Percentiles rank a stretch among this genome's conserved stretches.
Evolutionary conservation across 371 early-diverging fungal genomes (phyloP).

Genomic region (Mortierella sp.): DNA sequence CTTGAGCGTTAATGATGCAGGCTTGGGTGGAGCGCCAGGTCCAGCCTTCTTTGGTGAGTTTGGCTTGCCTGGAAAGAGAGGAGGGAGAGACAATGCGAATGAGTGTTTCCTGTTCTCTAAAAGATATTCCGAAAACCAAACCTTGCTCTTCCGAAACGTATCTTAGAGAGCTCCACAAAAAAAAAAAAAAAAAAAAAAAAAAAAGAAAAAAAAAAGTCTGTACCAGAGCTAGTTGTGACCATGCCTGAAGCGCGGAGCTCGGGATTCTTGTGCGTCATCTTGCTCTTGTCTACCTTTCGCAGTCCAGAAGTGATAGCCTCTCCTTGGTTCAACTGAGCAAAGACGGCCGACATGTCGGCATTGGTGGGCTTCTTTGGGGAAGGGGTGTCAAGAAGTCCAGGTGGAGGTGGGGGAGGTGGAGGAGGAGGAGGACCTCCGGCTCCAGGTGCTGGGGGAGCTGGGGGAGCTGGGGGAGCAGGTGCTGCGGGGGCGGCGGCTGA

Average conservation of each 20-base stretch:
- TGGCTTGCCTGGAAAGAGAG: conserved; percentile 34
- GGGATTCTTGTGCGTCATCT: conserved; percentile 99
- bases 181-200: not conserved
- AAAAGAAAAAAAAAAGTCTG: not conserved
- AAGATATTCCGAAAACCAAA: no score
- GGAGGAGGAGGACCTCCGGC: conserved; percentile 71
- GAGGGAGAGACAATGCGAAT: not conserved
- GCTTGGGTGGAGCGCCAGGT: conserved; percentile 72
- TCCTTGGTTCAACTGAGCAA: conserved; percentile 91
- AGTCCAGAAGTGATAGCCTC: conserved; percentile 81
- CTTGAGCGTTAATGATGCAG: conserved; percentile 72
- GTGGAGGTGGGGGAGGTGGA: conserved; percentile 72
- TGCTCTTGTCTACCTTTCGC: conserved; percentile 92
- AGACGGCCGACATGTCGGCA: conserved; percentile 74
- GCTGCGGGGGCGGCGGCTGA: conserved; percentile 36
- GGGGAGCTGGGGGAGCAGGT: conserved; percentile 56
- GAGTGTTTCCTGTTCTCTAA: not conserved
- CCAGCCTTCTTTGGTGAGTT: conserved; percentile 63
- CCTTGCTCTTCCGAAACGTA: no score
- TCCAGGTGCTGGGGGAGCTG: conserved; percentile 60
- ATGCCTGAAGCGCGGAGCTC: conserved; percentile 74
- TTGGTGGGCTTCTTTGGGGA: conserved; percentile 22
- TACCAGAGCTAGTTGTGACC: conserved; percentile 56
- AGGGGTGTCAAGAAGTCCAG: conserved; percentile 57
- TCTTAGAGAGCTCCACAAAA: not conserved